Percentiles rank a stretch among this genome's conserved stretches.
These are phyloP conservation scores for Penicillium frequentans DNA, from an alignment of 2,329 filamentous ascomycete genomes.

Conservation along the genomic window DNA sequence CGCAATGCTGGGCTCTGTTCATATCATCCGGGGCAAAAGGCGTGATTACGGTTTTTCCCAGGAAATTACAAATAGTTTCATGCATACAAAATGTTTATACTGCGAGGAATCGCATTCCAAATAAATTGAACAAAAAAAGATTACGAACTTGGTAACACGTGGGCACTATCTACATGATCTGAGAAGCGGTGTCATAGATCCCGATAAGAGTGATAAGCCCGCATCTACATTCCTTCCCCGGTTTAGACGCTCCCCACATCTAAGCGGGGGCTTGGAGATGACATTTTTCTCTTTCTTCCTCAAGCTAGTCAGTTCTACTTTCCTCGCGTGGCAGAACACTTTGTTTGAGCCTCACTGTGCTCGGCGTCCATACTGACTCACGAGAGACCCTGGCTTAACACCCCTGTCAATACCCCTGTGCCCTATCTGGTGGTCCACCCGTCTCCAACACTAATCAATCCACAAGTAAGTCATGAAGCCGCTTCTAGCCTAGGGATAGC, in stretches of 20 bases:
- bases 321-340: neutral
- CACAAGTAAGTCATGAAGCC: neutral
- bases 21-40: neutral
- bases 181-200: neutral
- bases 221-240: constrained; percentile 23
- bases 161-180: too few relatives aligned
- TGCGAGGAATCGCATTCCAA: neutral
- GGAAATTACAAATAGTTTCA: neutral
- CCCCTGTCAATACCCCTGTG: neutral
- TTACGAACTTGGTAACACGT: too few relatives aligned
- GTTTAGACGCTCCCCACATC: constrained; percentile 20
- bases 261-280: neutral
- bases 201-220: constrained; percentile 10
- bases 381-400: neutral
- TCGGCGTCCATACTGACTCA: neutral
- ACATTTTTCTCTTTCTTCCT: neutral
- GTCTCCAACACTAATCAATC: neutral
- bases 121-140: too few relatives aligned
- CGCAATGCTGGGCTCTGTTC: neutral
- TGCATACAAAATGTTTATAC: neutral
- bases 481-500: too few relatives aligned
- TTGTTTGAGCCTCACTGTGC: constrained; percentile 1
- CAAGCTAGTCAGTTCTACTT: neutral
- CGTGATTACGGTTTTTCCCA: neutral
- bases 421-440: neutral